Percentiles rank a stretch among this genome's conserved stretches.
Evolutionary conservation across 225 moss, liverwort and hornwort genomes (phyloP).

Genomic region (Thuidium tamariscinum): DNA sequence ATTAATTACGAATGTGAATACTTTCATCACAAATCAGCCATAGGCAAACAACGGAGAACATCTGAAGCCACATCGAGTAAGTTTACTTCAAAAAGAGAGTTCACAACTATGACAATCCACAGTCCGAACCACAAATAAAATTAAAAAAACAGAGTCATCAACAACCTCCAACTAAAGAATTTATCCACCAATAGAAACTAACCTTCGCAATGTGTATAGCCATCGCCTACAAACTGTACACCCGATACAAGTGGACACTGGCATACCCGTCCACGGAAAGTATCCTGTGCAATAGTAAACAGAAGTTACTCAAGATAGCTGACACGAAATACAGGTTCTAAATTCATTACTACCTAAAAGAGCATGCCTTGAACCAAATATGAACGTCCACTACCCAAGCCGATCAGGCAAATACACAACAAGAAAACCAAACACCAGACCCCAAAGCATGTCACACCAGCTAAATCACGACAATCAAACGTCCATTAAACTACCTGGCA

Average conservation of each 20-base stretch:
- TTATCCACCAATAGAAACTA: background rate
- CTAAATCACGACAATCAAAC: too few species aligned
- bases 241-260: conserved; percentile 6
- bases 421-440: too few species aligned
- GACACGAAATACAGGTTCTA: too few species aligned
- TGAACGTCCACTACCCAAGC: too few species aligned
- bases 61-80: background rate
- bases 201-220: conserved; percentile 62
- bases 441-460: too few species aligned
- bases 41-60: background rate
- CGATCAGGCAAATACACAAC: too few species aligned
- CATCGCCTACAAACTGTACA: conserved; percentile 73
- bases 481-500: background rate
- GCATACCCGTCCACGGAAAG: background rate
- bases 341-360: too few species aligned
- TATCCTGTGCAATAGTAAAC: fast-evolving
- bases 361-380: too few species aligned
- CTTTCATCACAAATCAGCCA: background rate
- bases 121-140: background rate
- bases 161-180: background rate
- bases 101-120: background rate
- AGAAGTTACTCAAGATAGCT: background rate
- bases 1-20: background rate
- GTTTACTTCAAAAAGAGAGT: too few species aligned
- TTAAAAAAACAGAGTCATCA: background rate